Evolutionary conservation across 116 monocot genomes (phyloP).

Genomic region (Papilionanthe hybrid): DNA sequence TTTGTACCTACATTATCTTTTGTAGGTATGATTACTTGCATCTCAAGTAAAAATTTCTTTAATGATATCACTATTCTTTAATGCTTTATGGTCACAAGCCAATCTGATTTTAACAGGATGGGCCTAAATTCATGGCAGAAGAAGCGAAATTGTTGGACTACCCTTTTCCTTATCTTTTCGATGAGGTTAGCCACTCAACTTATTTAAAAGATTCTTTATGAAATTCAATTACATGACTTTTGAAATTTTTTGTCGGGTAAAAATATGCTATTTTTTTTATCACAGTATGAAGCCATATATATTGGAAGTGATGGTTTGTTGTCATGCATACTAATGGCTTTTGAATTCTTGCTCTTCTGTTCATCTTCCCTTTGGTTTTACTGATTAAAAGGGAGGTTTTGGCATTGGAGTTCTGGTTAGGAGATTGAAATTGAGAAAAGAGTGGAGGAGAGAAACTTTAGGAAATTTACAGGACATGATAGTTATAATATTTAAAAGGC

Average conservation of each 20-base stretch:
- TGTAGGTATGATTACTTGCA: not conserved
- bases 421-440: not conserved
- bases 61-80: not conserved
- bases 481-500: too few relatives aligned
- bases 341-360: too few relatives aligned
- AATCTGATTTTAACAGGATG: slow-evolving; percentile 59
- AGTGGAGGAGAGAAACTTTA: not conserved
- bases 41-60: not conserved
- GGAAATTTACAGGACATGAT: not conserved
- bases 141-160: slow-evolving; percentile 80
- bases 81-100: not conserved
- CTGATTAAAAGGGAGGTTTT: too few relatives aligned
- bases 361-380: not conserved
- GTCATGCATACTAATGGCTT: too few relatives aligned
- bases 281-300: too few relatives aligned
- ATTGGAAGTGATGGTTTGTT: too few relatives aligned
- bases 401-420: too few relatives aligned
- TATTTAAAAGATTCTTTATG: not conserved
- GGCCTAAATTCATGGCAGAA: slow-evolving; percentile 93
- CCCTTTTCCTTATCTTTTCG: slow-evolving; percentile 88
- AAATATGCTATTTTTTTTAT: too few relatives aligned
- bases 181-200: slow-evolving; percentile 47
- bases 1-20: not conserved
- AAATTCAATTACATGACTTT: too few relatives aligned
- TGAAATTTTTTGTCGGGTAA: too few relatives aligned